Evolutionary conservation across 768 basidiomycete species (phyloP).

Genomic region (Termitomyces sp.): DNA sequence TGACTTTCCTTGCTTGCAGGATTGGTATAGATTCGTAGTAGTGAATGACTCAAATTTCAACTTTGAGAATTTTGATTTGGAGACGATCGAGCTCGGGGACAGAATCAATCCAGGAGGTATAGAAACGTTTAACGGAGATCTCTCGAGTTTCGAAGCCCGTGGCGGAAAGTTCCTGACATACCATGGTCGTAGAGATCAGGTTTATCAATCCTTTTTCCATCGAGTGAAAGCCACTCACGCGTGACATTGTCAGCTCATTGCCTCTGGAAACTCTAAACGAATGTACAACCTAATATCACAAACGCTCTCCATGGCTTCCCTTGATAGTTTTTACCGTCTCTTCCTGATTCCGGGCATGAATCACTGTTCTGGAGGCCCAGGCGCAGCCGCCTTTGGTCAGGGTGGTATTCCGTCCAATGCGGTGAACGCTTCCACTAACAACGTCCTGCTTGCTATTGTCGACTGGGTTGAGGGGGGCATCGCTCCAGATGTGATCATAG

Average conservation of each 20-base stretch:
- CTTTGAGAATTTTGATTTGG: slow-evolving; percentile 3
- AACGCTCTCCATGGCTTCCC: slow-evolving; percentile 5
- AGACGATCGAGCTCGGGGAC: not conserved
- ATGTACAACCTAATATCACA: slow-evolving; percentile 2
- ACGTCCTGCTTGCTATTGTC: not conserved
- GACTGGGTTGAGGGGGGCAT: slow-evolving; percentile 10
- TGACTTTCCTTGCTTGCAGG: not conserved
- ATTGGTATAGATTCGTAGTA: slow-evolving; percentile 8
- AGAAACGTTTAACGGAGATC: slow-evolving; percentile 6
- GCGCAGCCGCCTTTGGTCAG: slow-evolving; percentile 10
- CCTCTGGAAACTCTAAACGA: slow-evolving; percentile 5
- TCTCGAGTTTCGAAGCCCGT: slow-evolving; percentile 6
- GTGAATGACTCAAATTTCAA: slow-evolving; percentile 7
- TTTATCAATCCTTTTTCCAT: not conserved
- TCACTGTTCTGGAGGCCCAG: slow-evolving; percentile 9
- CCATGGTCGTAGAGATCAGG: slow-evolving; percentile 13
- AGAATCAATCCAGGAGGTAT: slow-evolving; percentile 7
- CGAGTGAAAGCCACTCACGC: not conserved
- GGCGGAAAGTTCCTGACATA: slow-evolving; percentile 12
- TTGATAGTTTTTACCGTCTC: slow-evolving; percentile 10
- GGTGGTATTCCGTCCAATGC: not conserved
- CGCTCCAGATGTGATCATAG: slow-evolving; percentile 8
- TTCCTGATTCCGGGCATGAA: slow-evolving; percentile 12
- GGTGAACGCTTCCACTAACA: slow-evolving; percentile 5
- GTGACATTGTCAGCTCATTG: not conserved